These are phyloP conservation scores for Wakefieldia striispora DNA, from an alignment of 768 basidiomycete species.

Conservation along the genomic window DNA sequence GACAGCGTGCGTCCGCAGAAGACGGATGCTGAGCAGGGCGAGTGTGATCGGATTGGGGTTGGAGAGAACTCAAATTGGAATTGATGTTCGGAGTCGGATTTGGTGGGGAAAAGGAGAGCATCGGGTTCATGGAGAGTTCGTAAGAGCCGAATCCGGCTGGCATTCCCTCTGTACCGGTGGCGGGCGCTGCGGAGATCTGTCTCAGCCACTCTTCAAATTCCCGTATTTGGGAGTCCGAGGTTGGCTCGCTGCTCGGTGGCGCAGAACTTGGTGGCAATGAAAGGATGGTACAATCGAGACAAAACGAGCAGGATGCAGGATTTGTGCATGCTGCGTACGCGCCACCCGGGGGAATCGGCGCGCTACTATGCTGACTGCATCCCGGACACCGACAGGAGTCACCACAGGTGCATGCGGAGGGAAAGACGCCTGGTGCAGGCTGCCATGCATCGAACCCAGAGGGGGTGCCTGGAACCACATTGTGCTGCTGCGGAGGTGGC, in stretches of 20 bases:
- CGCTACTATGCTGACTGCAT: slow-evolving; percentile 52
- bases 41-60: neutral
- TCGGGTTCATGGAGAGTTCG: slow-evolving; percentile 23
- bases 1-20: slow-evolving; percentile 28
- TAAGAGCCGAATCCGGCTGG: slow-evolving; percentile 29
- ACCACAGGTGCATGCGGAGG: slow-evolving; percentile 61
- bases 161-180: slow-evolving; percentile 16
- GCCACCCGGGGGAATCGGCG: slow-evolving; percentile 37
- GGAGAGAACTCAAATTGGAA: slow-evolving; percentile 8
- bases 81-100: slow-evolving; percentile 8
- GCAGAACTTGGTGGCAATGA: slow-evolving; percentile 44
- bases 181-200: slow-evolving; percentile 37
- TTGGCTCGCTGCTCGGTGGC: slow-evolving; percentile 40
- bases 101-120: slow-evolving; percentile 11
- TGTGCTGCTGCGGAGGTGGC: slow-evolving; percentile 27
- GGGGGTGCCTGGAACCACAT: slow-evolving; percentile 25
- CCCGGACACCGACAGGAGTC: slow-evolving; percentile 63
- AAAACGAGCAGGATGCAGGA: slow-evolving; percentile 43
- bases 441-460: slow-evolving; percentile 25
- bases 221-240: slow-evolving; percentile 42
- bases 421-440: slow-evolving; percentile 30
- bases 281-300: slow-evolving; percentile 64
- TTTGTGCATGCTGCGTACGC: slow-evolving; percentile 37
- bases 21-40: slow-evolving; percentile 17
- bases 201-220: slow-evolving; percentile 66